A percentile compares a stretch with the other conserved stretches of the same genome.
Evolutionary conservation across 768 basidiomycete species (phyloP).

Genomic region (Pleurotus citrinopileatus): DNA sequence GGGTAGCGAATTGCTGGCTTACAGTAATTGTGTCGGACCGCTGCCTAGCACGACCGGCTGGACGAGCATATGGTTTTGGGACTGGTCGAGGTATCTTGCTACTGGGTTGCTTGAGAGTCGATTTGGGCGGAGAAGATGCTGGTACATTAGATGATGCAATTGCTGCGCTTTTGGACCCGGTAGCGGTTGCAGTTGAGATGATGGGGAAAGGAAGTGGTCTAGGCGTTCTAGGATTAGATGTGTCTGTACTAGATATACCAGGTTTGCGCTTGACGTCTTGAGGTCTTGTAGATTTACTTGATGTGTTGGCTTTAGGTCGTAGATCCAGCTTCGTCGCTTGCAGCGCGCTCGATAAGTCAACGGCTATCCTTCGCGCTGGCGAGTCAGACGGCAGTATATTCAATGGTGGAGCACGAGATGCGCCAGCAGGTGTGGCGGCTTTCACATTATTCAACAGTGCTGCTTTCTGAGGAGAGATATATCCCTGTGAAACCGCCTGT

Average conservation of each 20-base stretch:
- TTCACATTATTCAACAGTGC: constrained; percentile 24
- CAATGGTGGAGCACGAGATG: constrained; percentile 23
- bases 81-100: constrained; percentile 61
- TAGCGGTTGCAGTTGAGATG: constrained; percentile 6
- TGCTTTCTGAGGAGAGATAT: constrained; percentile 46
- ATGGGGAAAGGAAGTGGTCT: constrained; percentile 14
- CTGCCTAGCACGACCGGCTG: constrained; percentile 16
- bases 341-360: neutral
- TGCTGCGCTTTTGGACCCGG: neutral
- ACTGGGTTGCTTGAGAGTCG: constrained; percentile 46
- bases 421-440: constrained; percentile 7
- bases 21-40: neutral
- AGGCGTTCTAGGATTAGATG: neutral
- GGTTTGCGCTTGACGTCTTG: constrained; percentile 16
- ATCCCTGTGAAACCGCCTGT: constrained; percentile 47
- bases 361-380: constrained; percentile 37
- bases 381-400: constrained; percentile 32
- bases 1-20: neutral
- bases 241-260: neutral
- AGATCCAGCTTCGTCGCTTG: constrained; percentile 25
- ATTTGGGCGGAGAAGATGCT: constrained; percentile 34
- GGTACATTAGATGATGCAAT: neutral
- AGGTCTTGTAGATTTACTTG: neutral
- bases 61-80: constrained; percentile 55
- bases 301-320: constrained; percentile 26